Evolutionary conservation across 1,139 yeast genomes (phyloP).

Genomic region (Candida labiduridarum): DNA sequence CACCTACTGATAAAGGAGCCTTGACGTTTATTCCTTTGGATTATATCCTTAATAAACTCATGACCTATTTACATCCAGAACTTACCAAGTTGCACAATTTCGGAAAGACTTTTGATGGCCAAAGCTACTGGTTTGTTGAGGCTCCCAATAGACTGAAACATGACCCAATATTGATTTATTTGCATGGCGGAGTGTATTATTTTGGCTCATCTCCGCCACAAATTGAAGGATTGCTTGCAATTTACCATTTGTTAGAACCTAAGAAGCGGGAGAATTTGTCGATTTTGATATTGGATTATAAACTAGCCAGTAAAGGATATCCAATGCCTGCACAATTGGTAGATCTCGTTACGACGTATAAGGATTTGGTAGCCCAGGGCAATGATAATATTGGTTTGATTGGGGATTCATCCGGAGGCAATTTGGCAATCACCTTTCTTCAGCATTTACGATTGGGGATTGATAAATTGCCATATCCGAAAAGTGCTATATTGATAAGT

Average conservation of each 20-base stretch:
- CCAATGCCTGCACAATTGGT: slow-evolving; percentile 38
- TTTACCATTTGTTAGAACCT: slow-evolving; percentile 33
- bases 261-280: slow-evolving; percentile 29
- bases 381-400: slow-evolving; percentile 33
- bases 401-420: slow-evolving; percentile 50
- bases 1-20: background rate
- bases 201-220: slow-evolving; percentile 38
- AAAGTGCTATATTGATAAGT: slow-evolving; percentile 33
- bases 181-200: slow-evolving; percentile 50
- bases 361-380: slow-evolving; percentile 26
- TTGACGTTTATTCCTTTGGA: slow-evolving; percentile 3
- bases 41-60: slow-evolving; percentile 10
- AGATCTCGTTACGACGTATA: slow-evolving; percentile 36
- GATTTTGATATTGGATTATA: slow-evolving; percentile 41
- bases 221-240: slow-evolving; percentile 30
- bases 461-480: slow-evolving; percentile 28
- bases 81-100: slow-evolving; percentile 26
- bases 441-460: slow-evolving; percentile 27
- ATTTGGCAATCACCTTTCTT: slow-evolving; percentile 31
- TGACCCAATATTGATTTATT: slow-evolving; percentile 41
- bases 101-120: slow-evolving; percentile 35
- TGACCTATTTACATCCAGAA: slow-evolving; percentile 9
- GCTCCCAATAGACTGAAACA: slow-evolving; percentile 23
- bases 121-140: slow-evolving; percentile 42
- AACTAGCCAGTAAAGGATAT: slow-evolving; percentile 34